phyloP scores from a whole-genome alignment of 2,329 filamentous ascomycete genomes.

The Xylariales sp. region DNA sequence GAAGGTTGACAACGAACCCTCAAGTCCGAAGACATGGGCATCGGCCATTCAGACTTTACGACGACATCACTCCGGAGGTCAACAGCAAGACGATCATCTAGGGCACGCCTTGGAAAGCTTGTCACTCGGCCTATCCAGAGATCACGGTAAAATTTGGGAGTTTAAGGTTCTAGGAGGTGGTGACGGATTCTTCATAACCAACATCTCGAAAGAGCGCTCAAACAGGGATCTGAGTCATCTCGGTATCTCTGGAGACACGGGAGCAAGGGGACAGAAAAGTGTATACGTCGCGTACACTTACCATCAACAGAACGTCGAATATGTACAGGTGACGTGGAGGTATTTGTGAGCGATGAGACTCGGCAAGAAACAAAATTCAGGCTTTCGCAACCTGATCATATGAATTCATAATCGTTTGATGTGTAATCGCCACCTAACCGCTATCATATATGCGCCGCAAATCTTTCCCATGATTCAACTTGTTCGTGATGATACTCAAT shows the following conservation, averaged over 20 bases:
- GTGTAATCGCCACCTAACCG: too few species aligned
- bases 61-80: conserved; percentile 36
- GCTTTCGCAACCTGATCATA: not conserved
- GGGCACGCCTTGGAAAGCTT: conserved; percentile 35
- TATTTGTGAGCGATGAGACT: conserved; percentile 15
- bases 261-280: conserved; percentile 11
- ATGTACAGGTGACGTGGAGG: conserved; percentile 27
- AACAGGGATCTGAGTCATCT: conserved; percentile 41
- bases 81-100: conserved; percentile 36
- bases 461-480: not conserved
- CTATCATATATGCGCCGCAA: too few species aligned
- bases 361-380: not conserved
- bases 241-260: conserved; percentile 29
- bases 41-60: too few species aligned
- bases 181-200: conserved; percentile 41
- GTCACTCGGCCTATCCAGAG: conserved; percentile 29
- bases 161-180: conserved; percentile 36
- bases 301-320: conserved; percentile 37
- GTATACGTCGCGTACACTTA: conserved; percentile 37
- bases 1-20: too few species aligned
- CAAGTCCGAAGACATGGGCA: too few species aligned
- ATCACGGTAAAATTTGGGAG: conserved; percentile 33
- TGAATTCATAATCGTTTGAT: not conserved
- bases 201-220: conserved; percentile 34
- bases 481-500: too few species aligned